Evolutionary conservation across 768 basidiomycete species (phyloP), one percentile per base, ranked within the genome.

Genomic region (Lactarius quietus): DNA sequence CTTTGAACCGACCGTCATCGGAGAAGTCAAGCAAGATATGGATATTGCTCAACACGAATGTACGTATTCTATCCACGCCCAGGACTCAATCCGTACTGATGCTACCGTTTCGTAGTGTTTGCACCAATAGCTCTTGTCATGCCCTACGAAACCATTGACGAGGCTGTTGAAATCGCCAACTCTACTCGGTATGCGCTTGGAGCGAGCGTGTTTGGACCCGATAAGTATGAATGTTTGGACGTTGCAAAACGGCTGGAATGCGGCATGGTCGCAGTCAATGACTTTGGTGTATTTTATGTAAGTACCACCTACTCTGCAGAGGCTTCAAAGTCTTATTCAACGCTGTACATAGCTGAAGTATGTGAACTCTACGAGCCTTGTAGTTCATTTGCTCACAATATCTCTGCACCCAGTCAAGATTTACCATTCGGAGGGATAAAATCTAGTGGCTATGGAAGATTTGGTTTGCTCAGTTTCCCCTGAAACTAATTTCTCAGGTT

Each of bases 181-280:
- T 83, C 84, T 23, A 95, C 94, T 0, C 81, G 83, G 26, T 98
- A 91, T 74, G 95, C 92, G 15, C 86, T 99, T 33, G 96, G 95
- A 23, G 94, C 95, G 2, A 92, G 92, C 61, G 93, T 99, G 23
- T 99, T 95, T 73, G 97, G 97, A 10, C 89, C 89, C 12, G 86
- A 92, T 72, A 89, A 90, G 74, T 82, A 83, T 45, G 78, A 89
- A 51, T 94, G 93, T 72, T 70, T 92, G 60, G 79, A 88, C 56
- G 89, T 98, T 26, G 95, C 95, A 33, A 86, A 86, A 69, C 78
- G 80, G 56, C 78, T 99, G 58, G 86, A 96, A 59, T 95, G 93
- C 71, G 96, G 96, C 54, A 98, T 99, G 97, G 96, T 98, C 3
- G 88, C 95, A 23, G 82, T 97, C 67, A 98, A 98, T 71, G 97